Evolutionary conservation across 2,329 filamentous ascomycete species (phyloP), one percentile per base, ranked within the genome.

Genomic region (Clarireedia hainanense): DNA sequence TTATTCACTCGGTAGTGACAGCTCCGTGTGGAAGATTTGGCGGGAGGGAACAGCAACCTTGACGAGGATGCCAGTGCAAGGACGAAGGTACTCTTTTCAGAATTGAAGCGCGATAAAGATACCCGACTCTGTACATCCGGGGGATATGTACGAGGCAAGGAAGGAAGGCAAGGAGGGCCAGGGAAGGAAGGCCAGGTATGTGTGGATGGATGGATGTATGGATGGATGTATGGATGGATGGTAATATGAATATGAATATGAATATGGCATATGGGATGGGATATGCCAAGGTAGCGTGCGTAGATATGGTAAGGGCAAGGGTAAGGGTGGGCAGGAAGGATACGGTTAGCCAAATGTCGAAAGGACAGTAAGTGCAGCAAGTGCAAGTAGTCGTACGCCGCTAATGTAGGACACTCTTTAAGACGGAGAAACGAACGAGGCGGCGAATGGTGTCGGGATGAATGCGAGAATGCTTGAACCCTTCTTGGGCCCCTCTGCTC

Each of bases 21-120:
- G 24, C 12, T 52, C 51, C 51, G 43, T 48, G 42, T 48, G 51
- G 27, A 40, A 45, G 43, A 20, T 49, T 54, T 27, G 34, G 12
- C 20, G 27, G n/a, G 37, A 48, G 27, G 51, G 43, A 54, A 54
- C 27, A 40, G 40, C 51, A 48, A 48, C 51, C 51, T 40, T 54
- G 51, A 54, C 49, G 24, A 30, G 26, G 43, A 54, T 49, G 43
- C 51, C 36, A 30, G 51, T 48, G 26, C 20, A 20, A 20, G 23
- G 39, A 6, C 10, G 15, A 40, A 48, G 45, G 20, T 20, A 20
- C 20, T 20, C 20, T 20, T 37, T 34, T 24, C 34, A 10, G 40
- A 27, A 42, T 30, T 17, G 50, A 37, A 37, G 26, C 15, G 20
- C 20, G 42, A 27, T 53, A 48, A 20, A 20, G 50, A 37, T 39